A percentile compares a stretch with the other conserved stretches of the same genome.
Conservation (phyloP, 73 alveolate genomes). For the Paramecium sonneborni region DNA sequence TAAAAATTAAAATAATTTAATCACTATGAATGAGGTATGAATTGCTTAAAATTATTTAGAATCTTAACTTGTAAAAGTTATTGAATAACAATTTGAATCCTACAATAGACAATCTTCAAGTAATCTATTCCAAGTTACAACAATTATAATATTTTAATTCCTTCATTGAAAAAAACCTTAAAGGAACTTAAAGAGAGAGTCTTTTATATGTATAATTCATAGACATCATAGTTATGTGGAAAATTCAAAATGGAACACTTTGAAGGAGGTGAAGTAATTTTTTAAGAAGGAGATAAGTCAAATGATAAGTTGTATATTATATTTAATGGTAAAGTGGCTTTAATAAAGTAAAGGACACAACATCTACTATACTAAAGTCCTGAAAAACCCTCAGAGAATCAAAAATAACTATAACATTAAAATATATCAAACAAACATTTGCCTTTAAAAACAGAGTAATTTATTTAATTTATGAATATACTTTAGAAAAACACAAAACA, state of each 20-base stretch:
- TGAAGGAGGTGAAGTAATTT: conserved; percentile 28
- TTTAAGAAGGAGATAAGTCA: conserved; percentile 13
- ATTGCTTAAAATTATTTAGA: background rate
- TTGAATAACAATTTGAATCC: conserved; percentile 8
- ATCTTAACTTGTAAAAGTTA: background rate
- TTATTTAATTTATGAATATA: background rate
- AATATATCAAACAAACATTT: background rate
- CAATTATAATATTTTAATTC: background rate
- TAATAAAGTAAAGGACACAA: background rate
- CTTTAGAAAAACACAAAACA: background rate
- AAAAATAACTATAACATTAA: background rate
- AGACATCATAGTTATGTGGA: conserved; percentile 25
- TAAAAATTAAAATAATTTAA: background rate
- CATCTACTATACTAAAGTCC: background rate
- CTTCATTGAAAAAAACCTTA: conserved; percentile 19
- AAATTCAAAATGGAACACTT: conserved; percentile 42
- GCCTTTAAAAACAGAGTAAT: background rate
- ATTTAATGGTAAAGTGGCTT: conserved; percentile 25
- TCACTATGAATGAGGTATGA: conserved; percentile 19
- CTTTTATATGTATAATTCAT: background rate
- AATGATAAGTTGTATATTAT: conserved; percentile 45
- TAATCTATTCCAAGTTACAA: conserved; percentile 20
- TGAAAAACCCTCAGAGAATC: background rate
- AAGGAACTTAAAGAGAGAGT: conserved; percentile 8
- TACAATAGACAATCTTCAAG: background rate